phyloP scores from a whole-genome alignment of 495 filamentous ascomycete genomes.

The Trypethelium eluteriae region DNA sequence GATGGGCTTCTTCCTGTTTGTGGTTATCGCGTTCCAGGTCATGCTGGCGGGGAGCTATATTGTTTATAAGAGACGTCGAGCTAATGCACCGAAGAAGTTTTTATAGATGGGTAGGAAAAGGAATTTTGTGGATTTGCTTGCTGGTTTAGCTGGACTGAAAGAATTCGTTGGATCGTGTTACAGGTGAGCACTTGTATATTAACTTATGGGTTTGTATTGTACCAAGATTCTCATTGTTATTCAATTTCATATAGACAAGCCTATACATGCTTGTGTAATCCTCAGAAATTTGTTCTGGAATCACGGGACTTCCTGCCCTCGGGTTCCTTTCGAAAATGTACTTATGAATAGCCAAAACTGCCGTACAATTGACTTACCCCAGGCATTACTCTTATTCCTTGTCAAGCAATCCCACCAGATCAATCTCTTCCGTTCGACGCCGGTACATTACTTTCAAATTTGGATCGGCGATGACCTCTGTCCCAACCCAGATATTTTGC shows the following conservation, averaged over 20 bases:
- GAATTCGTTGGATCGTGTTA: neutral
- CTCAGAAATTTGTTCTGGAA: no score
- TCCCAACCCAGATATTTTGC: neutral
- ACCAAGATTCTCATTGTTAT: neutral
- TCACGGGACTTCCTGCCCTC: no score
- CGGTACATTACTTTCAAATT: neutral
- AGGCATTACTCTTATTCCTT: neutral
- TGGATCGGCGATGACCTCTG: neutral
- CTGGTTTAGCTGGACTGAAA: neutral
- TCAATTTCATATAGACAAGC: neutral
- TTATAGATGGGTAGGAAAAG: constrained; percentile 44
- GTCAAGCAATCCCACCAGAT: constrained; percentile 1
- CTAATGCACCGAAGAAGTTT: constrained; percentile 82
- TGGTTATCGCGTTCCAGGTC: constrained; percentile 69
- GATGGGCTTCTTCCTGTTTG: constrained; percentile 64
- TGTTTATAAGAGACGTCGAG: constrained; percentile 72
- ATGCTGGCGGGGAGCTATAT: constrained; percentile 62
- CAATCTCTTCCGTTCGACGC: neutral
- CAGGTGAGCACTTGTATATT: neutral
- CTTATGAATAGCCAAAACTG: no score
- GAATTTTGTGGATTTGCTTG: neutral
- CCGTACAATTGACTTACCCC: no score
- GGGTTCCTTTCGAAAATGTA: no score
- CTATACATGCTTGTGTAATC: neutral
- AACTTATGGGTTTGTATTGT: neutral